These are phyloP conservation scores for Scedosporium boydii DNA, from an alignment of 2,329 filamentous ascomycete species.

Conservation along the genomic window DNA sequence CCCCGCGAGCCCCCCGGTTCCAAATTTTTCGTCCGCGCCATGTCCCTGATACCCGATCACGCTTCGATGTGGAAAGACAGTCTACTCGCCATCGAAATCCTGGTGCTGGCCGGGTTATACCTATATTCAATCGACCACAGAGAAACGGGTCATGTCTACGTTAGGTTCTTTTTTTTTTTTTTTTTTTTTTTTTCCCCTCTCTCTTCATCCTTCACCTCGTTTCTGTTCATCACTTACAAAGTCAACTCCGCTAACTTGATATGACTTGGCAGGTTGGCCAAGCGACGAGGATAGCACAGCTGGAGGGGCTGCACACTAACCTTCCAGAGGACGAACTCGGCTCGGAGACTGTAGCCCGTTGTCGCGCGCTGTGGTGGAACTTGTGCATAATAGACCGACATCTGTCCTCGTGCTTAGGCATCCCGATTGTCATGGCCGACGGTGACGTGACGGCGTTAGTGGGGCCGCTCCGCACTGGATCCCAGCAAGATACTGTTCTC, in stretches of 20 bases:
- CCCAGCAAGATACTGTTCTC: conserved; percentile 19
- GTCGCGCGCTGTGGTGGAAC: conserved; percentile 30
- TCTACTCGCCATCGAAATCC: conserved; percentile 25
- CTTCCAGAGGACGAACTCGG: conserved; percentile 26
- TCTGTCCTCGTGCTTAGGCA: conserved; percentile 26
- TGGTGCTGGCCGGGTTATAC: conserved; percentile 26
- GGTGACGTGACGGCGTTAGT: conserved; percentile 26
- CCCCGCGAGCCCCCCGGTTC: conserved; percentile 20
- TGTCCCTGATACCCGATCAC: conserved; percentile 25
- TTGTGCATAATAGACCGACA: conserved; percentile 29
- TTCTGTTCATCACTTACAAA: too few species aligned
- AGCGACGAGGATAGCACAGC: conserved; percentile 28
- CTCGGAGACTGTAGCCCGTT: conserved; percentile 18
- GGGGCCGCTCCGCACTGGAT: conserved; percentile 15
- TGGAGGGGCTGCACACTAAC: conserved; percentile 29
- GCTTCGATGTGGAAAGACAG: conserved; percentile 25
- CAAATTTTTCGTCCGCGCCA: conserved; percentile 22
- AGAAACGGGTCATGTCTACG: conserved; percentile 18
- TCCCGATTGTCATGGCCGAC: conserved; percentile 27
- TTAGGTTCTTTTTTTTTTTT: too few species aligned
- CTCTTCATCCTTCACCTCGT: too few species aligned
- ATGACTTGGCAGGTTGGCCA: conserved; percentile 28
- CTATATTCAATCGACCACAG: conserved; percentile 27
- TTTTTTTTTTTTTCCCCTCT: too few species aligned
- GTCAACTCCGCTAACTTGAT: too few species aligned